Percentiles rank a stretch among this genome's conserved stretches.
These are phyloP conservation scores for Wilcoxina mikolae DNA, from an alignment of 495 filamentous ascomycete genomes.

Conservation along the genomic window DNA sequence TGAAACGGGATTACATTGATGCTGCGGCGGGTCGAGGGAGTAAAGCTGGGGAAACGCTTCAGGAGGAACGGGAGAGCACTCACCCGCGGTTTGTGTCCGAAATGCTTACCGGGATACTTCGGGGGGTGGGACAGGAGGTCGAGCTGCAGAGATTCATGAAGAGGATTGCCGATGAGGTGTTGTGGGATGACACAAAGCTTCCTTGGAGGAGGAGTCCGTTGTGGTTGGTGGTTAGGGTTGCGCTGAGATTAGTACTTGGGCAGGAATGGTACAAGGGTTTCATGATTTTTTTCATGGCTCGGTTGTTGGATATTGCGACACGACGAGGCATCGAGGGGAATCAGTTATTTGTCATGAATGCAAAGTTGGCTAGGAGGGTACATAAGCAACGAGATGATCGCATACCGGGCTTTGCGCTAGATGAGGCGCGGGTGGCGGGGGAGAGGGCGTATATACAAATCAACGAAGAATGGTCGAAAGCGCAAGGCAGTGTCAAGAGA, in stretches of 20 bases:
- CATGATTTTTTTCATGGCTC: constrained; percentile 39
- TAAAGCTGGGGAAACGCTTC: constrained; percentile 35
- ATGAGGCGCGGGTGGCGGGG: too few relatives aligned
- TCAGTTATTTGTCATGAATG: constrained; percentile 34
- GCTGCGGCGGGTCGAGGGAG: too few relatives aligned
- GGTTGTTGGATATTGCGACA: constrained; percentile 35
- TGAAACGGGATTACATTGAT: too few relatives aligned
- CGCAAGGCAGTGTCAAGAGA: background rate
- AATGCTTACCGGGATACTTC: constrained; percentile 37
- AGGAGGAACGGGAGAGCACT: constrained; percentile 36
- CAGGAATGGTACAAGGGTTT: constrained; percentile 39
- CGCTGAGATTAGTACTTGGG: constrained; percentile 33
- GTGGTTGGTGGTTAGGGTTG: constrained; percentile 47
- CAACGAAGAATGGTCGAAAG: constrained; percentile 1
- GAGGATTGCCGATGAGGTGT: constrained; percentile 41
- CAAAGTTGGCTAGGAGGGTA: constrained; percentile 38
- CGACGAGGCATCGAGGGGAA: background rate
- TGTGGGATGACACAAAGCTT: constrained; percentile 26
- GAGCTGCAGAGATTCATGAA: constrained; percentile 34
- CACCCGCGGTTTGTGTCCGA: constrained; percentile 45
- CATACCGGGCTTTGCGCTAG: constrained; percentile 10
- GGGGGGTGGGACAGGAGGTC: constrained; percentile 30
- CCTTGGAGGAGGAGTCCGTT: constrained; percentile 44
- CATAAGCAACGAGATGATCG: constrained; percentile 34
- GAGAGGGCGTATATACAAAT: too few relatives aligned